These are phyloP conservation scores for Hericium alpestre DNA, from an alignment of 768 basidiomycete species.

Conservation along the genomic window DNA sequence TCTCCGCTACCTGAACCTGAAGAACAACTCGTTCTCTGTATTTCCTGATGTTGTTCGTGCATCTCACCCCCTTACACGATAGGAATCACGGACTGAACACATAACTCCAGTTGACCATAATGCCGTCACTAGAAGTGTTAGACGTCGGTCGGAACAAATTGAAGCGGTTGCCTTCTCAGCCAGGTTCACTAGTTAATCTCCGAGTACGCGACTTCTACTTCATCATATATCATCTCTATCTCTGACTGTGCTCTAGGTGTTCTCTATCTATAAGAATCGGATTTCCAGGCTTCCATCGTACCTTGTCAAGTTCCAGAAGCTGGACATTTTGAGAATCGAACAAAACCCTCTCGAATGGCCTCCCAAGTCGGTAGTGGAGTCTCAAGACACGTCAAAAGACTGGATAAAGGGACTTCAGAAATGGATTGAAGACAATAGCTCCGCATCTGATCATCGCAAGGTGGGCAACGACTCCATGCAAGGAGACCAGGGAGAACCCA, in stretches of 20 bases:
- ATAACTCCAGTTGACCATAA: constrained; percentile 54
- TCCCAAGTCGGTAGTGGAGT: constrained; percentile 45
- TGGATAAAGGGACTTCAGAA: constrained; percentile 64
- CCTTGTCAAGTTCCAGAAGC: constrained; percentile 55
- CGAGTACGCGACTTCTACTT: constrained; percentile 34
- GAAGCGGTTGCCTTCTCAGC: constrained; percentile 62
- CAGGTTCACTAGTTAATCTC: constrained; percentile 70
- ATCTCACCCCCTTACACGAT: not conserved
- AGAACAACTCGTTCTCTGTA: constrained; percentile 67
- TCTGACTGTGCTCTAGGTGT: constrained; percentile 41
- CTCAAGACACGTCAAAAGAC: constrained; percentile 42
- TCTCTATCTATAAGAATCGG: constrained; percentile 80
- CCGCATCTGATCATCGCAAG: constrained; percentile 23
- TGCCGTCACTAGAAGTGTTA: constrained; percentile 85
- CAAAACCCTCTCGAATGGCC: constrained; percentile 95
- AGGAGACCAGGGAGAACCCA: constrained; percentile 29
- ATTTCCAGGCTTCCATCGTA: constrained; percentile 72
- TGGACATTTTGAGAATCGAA: constrained; percentile 78
- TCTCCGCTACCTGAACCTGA: constrained; percentile 79
- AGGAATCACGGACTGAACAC: not conserved
- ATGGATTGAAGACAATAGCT: constrained; percentile 59
- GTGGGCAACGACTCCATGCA: constrained; percentile 40
- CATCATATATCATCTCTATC: not conserved
- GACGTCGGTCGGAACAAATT: constrained; percentile 93
- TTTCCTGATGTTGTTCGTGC: constrained; percentile 81